These are phyloP conservation scores for Exutisphaerella laricina DNA, from an alignment of 2,329 filamentous ascomycete genomes.

Conservation along the genomic window DNA sequence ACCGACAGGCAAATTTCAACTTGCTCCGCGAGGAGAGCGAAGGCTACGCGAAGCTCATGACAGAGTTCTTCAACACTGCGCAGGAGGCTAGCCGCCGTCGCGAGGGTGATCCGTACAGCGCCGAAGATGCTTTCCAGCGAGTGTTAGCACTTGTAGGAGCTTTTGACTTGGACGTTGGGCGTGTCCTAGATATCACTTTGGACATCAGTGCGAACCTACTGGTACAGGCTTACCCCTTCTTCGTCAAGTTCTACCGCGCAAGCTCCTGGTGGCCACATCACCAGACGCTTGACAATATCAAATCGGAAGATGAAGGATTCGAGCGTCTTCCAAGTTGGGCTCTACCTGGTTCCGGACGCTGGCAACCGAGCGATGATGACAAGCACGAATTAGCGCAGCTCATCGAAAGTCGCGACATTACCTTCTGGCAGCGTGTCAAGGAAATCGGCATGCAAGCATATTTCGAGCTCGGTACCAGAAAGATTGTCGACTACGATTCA, in stretches of 20 bases:
- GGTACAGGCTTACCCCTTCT: conserved; percentile 89
- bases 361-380: conserved; percentile 63
- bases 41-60: conserved; percentile 92
- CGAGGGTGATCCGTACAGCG: conserved; percentile 70
- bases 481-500: conserved; percentile 54
- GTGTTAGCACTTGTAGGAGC: conserved; percentile 94
- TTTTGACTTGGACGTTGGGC: conserved; percentile 92
- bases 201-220: conserved; percentile 92
- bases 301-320: conserved; percentile 46
- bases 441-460: conserved; percentile 74
- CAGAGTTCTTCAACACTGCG: conserved; percentile 88
- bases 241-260: conserved; percentile 81
- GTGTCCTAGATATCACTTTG: conserved; percentile 87
- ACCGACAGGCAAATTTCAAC: conserved; percentile 96
- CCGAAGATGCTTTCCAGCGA: conserved; percentile 80
- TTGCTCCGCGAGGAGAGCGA: conserved; percentile 91
- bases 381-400: conserved; percentile 52
- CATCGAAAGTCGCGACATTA: conserved; percentile 61
- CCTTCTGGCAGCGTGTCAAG: conserved; percentile 77
- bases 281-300: conserved; percentile 47
- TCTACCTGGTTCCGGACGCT: conserved; percentile 61
- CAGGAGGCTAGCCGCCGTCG: conserved; percentile 54
- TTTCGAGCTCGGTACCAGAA: conserved; percentile 77
- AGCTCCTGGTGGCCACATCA: conserved; percentile 95
- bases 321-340: conserved; percentile 82